These are phyloP conservation scores for Leccinum variicolor DNA, from an alignment of 768 basidiomycete genomes.

Conservation along the genomic window DNA sequence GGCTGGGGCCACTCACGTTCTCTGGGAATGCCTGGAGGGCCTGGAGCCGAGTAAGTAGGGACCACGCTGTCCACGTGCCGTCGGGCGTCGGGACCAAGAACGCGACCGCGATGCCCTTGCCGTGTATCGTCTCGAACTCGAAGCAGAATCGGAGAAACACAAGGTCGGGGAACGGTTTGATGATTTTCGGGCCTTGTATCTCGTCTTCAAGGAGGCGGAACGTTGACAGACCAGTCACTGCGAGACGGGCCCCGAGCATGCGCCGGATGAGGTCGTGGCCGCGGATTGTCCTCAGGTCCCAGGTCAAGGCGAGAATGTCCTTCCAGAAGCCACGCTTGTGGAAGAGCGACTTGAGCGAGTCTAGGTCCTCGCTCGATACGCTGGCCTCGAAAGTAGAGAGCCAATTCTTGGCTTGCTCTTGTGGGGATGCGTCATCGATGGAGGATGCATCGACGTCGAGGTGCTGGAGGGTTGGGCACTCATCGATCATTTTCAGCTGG, in stretches of 20 bases:
- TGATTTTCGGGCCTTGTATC: constrained; percentile 30
- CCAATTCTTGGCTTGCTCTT: constrained; percentile 14
- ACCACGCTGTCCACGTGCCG: constrained; percentile 55
- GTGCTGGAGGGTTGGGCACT: constrained; percentile 19
- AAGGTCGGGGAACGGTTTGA: constrained; percentile 47
- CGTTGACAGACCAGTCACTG: constrained; percentile 12
- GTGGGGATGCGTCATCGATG: constrained; percentile 10
- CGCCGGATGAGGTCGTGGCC: constrained; percentile 34
- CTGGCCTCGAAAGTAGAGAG: constrained; percentile 13
- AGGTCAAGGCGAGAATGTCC: constrained; percentile 52
- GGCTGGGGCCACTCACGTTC: constrained; percentile 22
- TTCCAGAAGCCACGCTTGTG: constrained; percentile 40
- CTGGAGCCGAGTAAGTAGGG: constrained; percentile 57
- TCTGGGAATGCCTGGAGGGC: constrained; percentile 52
- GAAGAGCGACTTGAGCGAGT: constrained; percentile 12
- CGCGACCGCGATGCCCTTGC: constrained; percentile 48
- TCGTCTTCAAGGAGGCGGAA: constrained; percentile 21
- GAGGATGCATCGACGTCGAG: constrained; percentile 14
- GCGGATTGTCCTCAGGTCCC: constrained; percentile 50
- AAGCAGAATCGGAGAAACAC: constrained; percentile 58
- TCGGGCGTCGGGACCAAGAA: constrained; percentile 43
- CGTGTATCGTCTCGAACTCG: constrained; percentile 48
- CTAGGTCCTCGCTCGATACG: not conserved
- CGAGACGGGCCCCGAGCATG: constrained; percentile 38
- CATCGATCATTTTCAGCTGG: not conserved